These are phyloP conservation scores for Solanum virginianum DNA, from an alignment of 257 asterid species.

Conservation along the genomic window DNA sequence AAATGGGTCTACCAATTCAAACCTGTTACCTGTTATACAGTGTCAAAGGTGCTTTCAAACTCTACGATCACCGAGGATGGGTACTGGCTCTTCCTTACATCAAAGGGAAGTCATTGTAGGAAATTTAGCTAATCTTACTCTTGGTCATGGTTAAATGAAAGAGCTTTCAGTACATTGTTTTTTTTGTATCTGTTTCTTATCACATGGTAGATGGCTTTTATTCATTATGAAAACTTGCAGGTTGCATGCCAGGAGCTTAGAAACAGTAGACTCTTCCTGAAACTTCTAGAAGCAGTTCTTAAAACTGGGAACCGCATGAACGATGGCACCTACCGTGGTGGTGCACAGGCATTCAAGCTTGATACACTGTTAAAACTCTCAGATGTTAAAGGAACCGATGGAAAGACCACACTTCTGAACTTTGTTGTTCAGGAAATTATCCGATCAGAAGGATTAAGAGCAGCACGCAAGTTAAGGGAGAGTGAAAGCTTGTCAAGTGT, in stretches of 20 bases:
- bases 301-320: constrained; percentile 97
- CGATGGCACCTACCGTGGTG: constrained; percentile 70
- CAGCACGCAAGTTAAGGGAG: constrained; percentile 51
- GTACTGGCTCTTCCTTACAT: background rate
- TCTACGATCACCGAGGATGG: background rate
- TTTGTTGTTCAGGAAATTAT: constrained; percentile 57
- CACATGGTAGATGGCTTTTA: background rate
- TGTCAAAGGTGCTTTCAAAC: background rate
- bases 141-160: constrained; percentile 34
- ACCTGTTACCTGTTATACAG: background rate
- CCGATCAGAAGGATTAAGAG: constrained; percentile 58
- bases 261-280: constrained; percentile 78
- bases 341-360: constrained; percentile 70
- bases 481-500: constrained; percentile 56
- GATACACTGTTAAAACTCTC: constrained; percentile 58
- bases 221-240: constrained; percentile 25
- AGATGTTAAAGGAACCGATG: constrained; percentile 69
- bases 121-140: constrained; percentile 1
- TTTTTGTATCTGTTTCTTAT: background rate
- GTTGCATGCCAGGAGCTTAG: constrained; percentile 73
- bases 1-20: background rate
- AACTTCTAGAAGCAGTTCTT: constrained; percentile 89
- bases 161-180: background rate
- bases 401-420: constrained; percentile 51
- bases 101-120: background rate